Conservation (phyloP, 2,329 filamentous ascomycete species). For the Trichophyton schoenleinii region DNA sequence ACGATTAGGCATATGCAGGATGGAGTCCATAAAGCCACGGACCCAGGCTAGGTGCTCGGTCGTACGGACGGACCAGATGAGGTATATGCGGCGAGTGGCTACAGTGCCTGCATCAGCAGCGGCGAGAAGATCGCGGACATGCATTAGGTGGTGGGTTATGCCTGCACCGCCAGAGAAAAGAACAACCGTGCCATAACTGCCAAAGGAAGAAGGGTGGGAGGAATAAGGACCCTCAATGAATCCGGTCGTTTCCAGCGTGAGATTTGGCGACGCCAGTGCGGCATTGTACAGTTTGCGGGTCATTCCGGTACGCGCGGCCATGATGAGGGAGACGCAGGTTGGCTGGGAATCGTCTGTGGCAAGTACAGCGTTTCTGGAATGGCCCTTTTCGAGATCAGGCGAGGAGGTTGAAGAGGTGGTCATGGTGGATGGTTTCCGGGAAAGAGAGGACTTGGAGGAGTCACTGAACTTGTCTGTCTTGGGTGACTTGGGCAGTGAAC, state of each 20-base stretch:
- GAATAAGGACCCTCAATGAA: slow-evolving; percentile 53
- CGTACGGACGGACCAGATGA: slow-evolving; percentile 51
- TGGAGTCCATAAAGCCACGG: slow-evolving; percentile 53
- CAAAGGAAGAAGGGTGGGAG: slow-evolving; percentile 43
- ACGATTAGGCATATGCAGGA: slow-evolving; percentile 47
- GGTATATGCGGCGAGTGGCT: slow-evolving; percentile 46
- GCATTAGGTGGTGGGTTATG: slow-evolving; percentile 53
- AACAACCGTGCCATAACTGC: slow-evolving; percentile 52
- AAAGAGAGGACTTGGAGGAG: not conserved
- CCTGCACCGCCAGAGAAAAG: slow-evolving; percentile 55
- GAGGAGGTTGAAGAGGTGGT: slow-evolving; percentile 8
- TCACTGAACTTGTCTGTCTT: not conserved
- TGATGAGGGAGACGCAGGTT: slow-evolving; percentile 43
- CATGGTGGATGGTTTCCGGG: not conserved
- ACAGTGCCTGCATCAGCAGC: slow-evolving; percentile 41
- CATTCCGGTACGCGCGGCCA: slow-evolving; percentile 51
- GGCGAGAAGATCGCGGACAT: slow-evolving; percentile 46
- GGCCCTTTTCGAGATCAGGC: slow-evolving; percentile 21
- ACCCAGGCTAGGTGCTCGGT: slow-evolving; percentile 52
- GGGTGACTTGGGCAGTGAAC: slow-evolving; percentile 15
- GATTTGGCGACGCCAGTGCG: slow-evolving; percentile 38
- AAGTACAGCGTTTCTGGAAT: slow-evolving; percentile 14
- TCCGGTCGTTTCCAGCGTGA: slow-evolving; percentile 41
- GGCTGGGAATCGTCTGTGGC: slow-evolving; percentile 14
- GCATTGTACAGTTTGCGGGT: slow-evolving; percentile 48